phyloP scores from a whole-genome alignment of 352 stramenopile genomes.

The Plasmopara muralis region DNA sequence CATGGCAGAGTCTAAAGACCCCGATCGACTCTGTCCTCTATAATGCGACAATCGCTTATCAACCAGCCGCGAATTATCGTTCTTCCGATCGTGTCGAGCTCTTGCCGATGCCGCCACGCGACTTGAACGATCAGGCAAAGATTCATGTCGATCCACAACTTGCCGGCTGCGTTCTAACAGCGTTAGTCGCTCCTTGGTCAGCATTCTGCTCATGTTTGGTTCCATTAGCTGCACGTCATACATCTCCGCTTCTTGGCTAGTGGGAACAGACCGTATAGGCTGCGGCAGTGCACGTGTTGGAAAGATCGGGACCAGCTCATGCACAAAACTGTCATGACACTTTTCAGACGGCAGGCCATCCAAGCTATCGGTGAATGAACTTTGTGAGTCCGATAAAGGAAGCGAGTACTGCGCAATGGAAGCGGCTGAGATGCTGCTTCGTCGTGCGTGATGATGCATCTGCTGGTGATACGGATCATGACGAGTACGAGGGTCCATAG shows the following conservation, averaged over 20 bases:
- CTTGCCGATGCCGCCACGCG: slow-evolving; percentile 4
- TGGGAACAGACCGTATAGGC: slow-evolving; percentile 6
- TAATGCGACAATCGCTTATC: slow-evolving; percentile 1
- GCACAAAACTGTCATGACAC: slow-evolving; percentile 42
- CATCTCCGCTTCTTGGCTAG: slow-evolving; percentile 18
- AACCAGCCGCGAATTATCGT: background rate
- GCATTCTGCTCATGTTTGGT: slow-evolving; percentile 31
- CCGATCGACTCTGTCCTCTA: slow-evolving; percentile 9
- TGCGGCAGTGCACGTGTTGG: slow-evolving; percentile 9
- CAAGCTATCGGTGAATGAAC: slow-evolving; percentile 52
- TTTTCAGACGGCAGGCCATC: slow-evolving; percentile 11
- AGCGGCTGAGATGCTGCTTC: slow-evolving; percentile 22
- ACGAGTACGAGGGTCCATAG: slow-evolving; percentile 5
- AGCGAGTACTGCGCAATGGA: slow-evolving; percentile 51
- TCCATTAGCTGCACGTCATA: slow-evolving; percentile 33
- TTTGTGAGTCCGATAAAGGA: slow-evolving; percentile 51
- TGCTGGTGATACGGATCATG: slow-evolving; percentile 20
- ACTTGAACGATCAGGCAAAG: slow-evolving; percentile 2
- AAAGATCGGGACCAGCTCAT: slow-evolving; percentile 63
- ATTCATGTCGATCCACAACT: slow-evolving; percentile 3
- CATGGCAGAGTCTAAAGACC: slow-evolving; percentile 10
- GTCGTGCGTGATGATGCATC: slow-evolving; percentile 22
- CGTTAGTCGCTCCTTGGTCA: slow-evolving; percentile 9
- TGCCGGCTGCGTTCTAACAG: slow-evolving; percentile 17
- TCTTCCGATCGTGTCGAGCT: background rate